Evolutionary conservation across 257 asterid species (phyloP).

Genomic region (Gardenia jasminoides): DNA sequence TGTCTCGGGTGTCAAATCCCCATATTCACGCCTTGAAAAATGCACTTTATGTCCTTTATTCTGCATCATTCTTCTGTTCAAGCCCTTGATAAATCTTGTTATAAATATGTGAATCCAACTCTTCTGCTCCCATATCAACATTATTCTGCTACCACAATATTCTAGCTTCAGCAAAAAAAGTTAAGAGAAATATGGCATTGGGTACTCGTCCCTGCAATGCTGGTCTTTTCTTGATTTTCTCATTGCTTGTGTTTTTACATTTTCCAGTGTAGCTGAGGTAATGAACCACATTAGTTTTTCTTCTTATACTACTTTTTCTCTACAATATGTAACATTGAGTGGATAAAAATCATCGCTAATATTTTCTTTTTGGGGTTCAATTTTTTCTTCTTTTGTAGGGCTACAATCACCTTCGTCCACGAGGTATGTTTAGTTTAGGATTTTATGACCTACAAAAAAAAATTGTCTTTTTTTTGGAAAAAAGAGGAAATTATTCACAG

Average conservation of each 20-base stretch:
- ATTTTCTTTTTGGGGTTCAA: neutral
- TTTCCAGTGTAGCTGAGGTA: conserved; percentile 32
- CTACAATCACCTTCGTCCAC: conserved; percentile 27
- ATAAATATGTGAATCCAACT: conserved; percentile 28
- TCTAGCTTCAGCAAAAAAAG: neutral
- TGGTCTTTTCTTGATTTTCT: conserved; percentile 22
- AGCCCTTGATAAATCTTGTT: neutral
- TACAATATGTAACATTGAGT: no score
- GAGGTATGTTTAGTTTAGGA: conserved; percentile 16
- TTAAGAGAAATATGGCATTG: conserved; percentile 5
- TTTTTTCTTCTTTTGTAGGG: conserved; percentile 17
- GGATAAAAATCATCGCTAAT: no score
- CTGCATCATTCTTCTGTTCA: neutral
- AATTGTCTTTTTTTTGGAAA: no score
- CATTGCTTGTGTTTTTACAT: conserved; percentile 20
- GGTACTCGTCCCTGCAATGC: conserved; percentile 20
- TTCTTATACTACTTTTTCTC: no score
- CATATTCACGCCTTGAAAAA: conserved; percentile 39
- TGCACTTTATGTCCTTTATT: neutral
- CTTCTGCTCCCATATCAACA: neutral
- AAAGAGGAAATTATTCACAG: no score
- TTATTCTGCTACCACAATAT: neutral
- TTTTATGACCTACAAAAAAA: neutral
- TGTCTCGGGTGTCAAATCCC: conserved; percentile 19
- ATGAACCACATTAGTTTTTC: neutral